Conservation (phyloP, 1,139 yeast genomes). For the Scheffersomyces parashehatae region DNA sequence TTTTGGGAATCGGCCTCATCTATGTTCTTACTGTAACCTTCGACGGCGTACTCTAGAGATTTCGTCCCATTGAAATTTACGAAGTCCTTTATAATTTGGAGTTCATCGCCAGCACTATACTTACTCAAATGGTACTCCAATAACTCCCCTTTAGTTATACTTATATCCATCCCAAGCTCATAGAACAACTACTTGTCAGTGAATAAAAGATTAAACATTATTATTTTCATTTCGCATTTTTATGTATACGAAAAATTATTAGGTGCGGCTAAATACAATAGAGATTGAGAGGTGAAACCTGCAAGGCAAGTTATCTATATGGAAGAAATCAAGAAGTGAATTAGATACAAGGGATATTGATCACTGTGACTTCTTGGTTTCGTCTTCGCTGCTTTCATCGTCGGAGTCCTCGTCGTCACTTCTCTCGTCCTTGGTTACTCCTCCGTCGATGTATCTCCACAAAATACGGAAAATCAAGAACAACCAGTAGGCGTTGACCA, state of each 20-base stretch:
- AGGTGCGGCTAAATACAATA: no score
- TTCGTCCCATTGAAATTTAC: conserved; percentile 8
- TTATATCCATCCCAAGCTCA: conserved; percentile 1
- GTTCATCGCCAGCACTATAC: conserved; percentile 2
- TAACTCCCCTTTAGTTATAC: conserved; percentile 13
- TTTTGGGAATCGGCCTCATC: background rate
- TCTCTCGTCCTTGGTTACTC: conserved; percentile 76
- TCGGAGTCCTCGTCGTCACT: conserved; percentile 80
- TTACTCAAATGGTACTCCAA: conserved; percentile 2
- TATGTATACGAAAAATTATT: no score
- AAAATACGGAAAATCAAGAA: conserved; percentile 77
- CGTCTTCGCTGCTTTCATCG: conserved; percentile 32
- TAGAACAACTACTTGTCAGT: background rate
- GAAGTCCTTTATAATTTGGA: conserved; percentile 7
- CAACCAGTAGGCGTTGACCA: conserved; percentile 87
- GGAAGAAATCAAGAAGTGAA: no score
- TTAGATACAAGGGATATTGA: background rate
- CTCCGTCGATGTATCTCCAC: conserved; percentile 60
- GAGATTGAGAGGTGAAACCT: no score
- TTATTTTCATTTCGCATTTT: no score
- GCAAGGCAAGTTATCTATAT: no score
- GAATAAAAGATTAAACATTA: no score
- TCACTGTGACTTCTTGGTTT: conserved; percentile 24
- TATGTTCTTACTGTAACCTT: background rate
- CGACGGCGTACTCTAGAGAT: background rate